Evolutionary conservation across 768 basidiomycete genomes (phyloP).

Genomic region (Pleurotus tuoliensis): DNA sequence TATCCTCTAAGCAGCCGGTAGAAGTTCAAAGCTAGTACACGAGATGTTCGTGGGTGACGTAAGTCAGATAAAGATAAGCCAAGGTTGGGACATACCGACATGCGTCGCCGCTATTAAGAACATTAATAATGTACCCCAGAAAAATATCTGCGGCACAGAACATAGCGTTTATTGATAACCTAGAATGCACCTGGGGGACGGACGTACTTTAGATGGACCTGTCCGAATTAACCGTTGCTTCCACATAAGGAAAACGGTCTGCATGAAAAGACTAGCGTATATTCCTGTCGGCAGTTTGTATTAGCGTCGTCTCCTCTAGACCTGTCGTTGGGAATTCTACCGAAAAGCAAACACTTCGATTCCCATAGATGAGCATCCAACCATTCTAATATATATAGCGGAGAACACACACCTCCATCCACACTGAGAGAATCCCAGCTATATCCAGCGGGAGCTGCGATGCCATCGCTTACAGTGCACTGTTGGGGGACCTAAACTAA

Average conservation of each 20-base stretch:
- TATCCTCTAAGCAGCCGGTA: conserved; percentile 17
- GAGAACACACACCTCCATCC: conserved; percentile 12
- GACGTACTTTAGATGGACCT: conserved; percentile 9
- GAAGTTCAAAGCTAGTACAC: conserved; percentile 13
- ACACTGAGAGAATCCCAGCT: conserved; percentile 12
- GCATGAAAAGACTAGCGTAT: conserved; percentile 14
- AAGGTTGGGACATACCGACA: conserved; percentile 8
- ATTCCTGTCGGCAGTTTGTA: conserved; percentile 6
- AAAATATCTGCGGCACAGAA: conserved; percentile 10
- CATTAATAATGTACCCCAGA: conserved; percentile 10
- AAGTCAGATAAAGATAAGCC: background rate
- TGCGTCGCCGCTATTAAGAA: conserved; percentile 14
- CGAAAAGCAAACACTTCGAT: conserved; percentile 10
- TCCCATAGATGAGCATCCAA: too few species aligned
- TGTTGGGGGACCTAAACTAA: too few species aligned
- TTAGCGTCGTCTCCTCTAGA: too few species aligned
- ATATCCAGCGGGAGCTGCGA: conserved; percentile 7
- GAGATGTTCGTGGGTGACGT: background rate
- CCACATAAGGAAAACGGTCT: conserved; percentile 11
- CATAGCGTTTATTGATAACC: background rate
- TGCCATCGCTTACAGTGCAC: background rate
- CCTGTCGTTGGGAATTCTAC: background rate
- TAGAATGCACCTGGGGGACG: background rate
- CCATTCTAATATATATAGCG: background rate
- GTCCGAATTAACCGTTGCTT: conserved; percentile 9